These are phyloP conservation scores for Tetraselmis striata DNA, from an alignment of 139 green algal genomes.

Conservation along the genomic window DNA sequence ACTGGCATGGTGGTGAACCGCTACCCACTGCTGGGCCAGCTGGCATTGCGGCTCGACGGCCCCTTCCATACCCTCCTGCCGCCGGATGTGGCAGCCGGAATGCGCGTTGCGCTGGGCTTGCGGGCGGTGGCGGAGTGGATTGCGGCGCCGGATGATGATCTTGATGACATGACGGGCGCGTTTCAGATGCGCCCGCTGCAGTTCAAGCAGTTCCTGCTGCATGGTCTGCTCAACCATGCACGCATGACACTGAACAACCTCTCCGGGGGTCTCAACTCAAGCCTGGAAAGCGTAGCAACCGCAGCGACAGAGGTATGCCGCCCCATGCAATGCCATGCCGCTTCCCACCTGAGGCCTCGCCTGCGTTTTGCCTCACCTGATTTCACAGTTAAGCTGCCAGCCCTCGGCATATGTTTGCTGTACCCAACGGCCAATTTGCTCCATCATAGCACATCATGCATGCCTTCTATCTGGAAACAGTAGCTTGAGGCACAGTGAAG, in stretches of 20 bases:
- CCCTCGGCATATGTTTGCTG: too few relatives aligned
- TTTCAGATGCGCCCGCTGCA: neutral
- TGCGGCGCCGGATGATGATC: neutral
- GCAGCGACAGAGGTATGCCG: neutral
- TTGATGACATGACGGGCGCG: neutral
- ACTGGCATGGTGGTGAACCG: neutral
- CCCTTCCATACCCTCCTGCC: neutral
- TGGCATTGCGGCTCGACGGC: neutral
- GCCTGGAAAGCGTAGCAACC: neutral
- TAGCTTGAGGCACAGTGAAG: too few relatives aligned
- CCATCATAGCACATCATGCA: too few relatives aligned
- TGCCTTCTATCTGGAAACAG: too few relatives aligned
- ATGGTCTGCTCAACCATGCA: neutral
- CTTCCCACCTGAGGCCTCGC: too few relatives aligned
- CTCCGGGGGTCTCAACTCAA: neutral
- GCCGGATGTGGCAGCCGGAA: neutral
- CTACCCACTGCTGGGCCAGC: neutral
- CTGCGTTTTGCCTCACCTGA: too few relatives aligned
- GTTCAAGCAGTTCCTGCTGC: neutral
- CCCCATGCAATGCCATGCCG: too few relatives aligned
- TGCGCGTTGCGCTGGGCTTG: neutral
- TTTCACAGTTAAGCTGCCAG: too few relatives aligned
- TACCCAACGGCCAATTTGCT: too few relatives aligned
- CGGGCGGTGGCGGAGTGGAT: neutral
- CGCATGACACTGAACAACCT: neutral